Conservation (phyloP, 1,139 yeast genomes). For the Pichia sp. region DNA sequence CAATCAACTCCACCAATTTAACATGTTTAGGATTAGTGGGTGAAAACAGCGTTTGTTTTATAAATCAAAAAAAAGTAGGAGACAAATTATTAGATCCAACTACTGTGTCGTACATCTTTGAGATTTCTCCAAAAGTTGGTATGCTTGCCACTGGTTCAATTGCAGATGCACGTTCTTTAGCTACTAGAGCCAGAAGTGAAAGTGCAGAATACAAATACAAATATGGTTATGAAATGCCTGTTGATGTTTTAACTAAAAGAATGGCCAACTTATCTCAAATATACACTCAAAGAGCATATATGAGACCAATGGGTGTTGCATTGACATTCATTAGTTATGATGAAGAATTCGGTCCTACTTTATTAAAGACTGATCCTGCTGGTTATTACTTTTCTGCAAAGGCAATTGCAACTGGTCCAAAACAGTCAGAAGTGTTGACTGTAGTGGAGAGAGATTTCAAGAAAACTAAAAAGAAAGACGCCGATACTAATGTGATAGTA, state of each 20-base stretch:
- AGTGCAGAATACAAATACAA: conserved; percentile 93
- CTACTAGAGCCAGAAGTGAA: conserved; percentile 83
- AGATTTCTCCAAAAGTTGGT: conserved; percentile 77
- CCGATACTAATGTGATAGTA: conserved; percentile 33
- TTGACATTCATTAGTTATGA: conserved; percentile 84
- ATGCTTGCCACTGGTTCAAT: conserved; percentile 93
- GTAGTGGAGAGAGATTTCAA: conserved; percentile 88
- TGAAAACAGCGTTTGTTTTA: conserved; percentile 79
- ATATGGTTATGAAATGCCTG: conserved; percentile 96
- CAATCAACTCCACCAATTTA: conserved; percentile 86
- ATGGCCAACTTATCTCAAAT: conserved; percentile 94
- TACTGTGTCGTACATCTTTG: conserved; percentile 80
- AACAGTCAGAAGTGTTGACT: conserved; percentile 92
- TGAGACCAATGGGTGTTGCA: conserved; percentile 96
- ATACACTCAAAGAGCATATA: conserved; percentile 97
- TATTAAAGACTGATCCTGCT: conserved; percentile 94
- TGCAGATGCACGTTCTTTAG: conserved; percentile 92
- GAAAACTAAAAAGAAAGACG: conserved; percentile 39
- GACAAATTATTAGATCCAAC: conserved; percentile 84
- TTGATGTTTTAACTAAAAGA: conserved; percentile 86
- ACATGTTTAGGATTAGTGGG: conserved; percentile 87
- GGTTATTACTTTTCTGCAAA: conserved; percentile 89
- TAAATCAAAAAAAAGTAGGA: conserved; percentile 93
- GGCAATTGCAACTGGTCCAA: conserved; percentile 95
- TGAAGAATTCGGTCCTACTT: conserved; percentile 83